These are phyloP conservation scores for Curvularia eragrostidis DNA, from an alignment of 2,329 filamentous ascomycete species.

Conservation along the genomic window DNA sequence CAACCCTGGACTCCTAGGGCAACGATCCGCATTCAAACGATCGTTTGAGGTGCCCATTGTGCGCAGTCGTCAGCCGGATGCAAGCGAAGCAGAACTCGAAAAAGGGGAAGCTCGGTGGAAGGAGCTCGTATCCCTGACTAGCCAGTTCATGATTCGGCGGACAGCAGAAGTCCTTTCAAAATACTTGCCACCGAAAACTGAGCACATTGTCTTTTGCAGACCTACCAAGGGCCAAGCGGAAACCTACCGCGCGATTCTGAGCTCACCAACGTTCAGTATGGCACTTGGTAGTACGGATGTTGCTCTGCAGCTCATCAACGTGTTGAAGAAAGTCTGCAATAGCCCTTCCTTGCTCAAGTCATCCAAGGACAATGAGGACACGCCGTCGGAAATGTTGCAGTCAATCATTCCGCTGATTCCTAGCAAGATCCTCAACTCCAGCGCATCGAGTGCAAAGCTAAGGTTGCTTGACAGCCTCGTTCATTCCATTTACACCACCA, in stretches of 20 bases:
- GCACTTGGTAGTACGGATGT: slow-evolving; percentile 68
- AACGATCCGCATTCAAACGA: slow-evolving; percentile 67
- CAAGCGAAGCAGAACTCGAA: slow-evolving; percentile 66
- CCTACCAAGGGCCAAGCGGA: slow-evolving; percentile 66
- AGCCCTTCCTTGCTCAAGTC: slow-evolving; percentile 67
- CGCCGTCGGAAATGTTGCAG: slow-evolving; percentile 55
- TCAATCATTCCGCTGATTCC: slow-evolving; percentile 61
- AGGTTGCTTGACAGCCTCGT: slow-evolving; percentile 71
- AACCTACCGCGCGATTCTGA: slow-evolving; percentile 69
- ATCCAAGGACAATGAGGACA: slow-evolving; percentile 57
- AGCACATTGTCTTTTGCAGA: slow-evolving; percentile 71
- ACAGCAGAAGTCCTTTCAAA: slow-evolving; percentile 71
- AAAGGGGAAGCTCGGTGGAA: slow-evolving; percentile 68
- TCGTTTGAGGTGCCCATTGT: slow-evolving; percentile 71
- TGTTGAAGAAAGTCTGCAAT: slow-evolving; percentile 78
- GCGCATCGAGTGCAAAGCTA: slow-evolving; percentile 69
- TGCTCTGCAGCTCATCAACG: slow-evolving; percentile 72
- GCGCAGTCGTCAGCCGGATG: slow-evolving; percentile 68
- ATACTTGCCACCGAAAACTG: slow-evolving; percentile 71
- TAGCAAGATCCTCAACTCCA: slow-evolving; percentile 61
- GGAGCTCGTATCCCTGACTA: slow-evolving; percentile 66
- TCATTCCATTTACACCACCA: slow-evolving; percentile 65
- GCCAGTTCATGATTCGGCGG: slow-evolving; percentile 69
- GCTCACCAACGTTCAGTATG: slow-evolving; percentile 67
- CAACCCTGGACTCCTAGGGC: slow-evolving; percentile 69